Evolutionary conservation across 805 yeast species (phyloP).

Genomic region (Cyberlindnera bimundalis): DNA sequence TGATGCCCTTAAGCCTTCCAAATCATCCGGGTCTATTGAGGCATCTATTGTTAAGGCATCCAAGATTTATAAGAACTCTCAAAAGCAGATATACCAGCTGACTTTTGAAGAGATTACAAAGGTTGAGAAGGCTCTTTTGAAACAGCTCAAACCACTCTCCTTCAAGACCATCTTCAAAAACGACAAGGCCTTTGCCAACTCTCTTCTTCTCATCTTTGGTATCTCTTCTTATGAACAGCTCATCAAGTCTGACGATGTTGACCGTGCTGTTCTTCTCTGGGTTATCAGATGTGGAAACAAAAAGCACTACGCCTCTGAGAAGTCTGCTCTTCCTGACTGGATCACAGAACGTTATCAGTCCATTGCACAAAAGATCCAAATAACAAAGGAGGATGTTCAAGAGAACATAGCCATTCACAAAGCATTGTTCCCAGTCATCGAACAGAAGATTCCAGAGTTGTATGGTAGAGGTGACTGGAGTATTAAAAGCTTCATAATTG

Average conservation of each 20-base stretch:
- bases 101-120: conserved; percentile 44
- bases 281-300: conserved; percentile 56
- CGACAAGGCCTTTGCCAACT: conserved; percentile 51
- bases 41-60: conserved; percentile 31
- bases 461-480: conserved; percentile 47
- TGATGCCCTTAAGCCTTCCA: conserved; percentile 33
- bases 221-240: conserved; percentile 51
- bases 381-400: conserved; percentile 50
- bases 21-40: conserved; percentile 22
- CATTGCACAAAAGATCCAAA: conserved; percentile 34
- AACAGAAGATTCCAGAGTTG: conserved; percentile 52
- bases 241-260: conserved; percentile 42
- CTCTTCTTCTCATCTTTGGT: conserved; percentile 56
- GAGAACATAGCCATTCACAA: conserved; percentile 54
- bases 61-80: conserved; percentile 46
- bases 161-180: conserved; percentile 55
- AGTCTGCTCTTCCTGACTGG: conserved; percentile 45
- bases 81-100: conserved; percentile 42
- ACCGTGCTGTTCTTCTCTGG: conserved; percentile 61
- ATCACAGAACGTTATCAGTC: conserved; percentile 38
- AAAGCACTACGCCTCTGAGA: conserved; percentile 29
- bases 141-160: conserved; percentile 44
- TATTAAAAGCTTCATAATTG: conserved; percentile 38
- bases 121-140: conserved; percentile 43
- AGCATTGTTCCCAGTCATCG: conserved; percentile 46